Evolutionary conservation across 495 filamentous ascomycete species (phyloP).

Genomic region (Hyaloscypha bicolor): DNA sequence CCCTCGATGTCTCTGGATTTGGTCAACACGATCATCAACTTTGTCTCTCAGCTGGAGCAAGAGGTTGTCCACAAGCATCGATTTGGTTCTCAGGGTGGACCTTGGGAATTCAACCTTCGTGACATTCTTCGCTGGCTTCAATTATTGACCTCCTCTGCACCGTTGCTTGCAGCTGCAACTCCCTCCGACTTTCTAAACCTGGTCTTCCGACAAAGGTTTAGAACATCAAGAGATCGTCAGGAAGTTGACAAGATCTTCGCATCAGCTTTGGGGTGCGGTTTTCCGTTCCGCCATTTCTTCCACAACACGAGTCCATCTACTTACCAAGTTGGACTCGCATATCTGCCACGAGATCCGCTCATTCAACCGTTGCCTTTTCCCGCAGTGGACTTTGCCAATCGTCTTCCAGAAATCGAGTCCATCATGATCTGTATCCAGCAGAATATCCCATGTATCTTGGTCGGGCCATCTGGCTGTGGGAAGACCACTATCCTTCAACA

Average conservation of each 20-base stretch:
- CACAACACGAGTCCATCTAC: conserved; percentile 68
- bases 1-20: conserved; percentile 57
- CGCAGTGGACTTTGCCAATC: conserved; percentile 56
- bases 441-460: conserved; percentile 85
- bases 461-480: conserved; percentile 82
- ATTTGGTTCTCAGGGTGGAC: conserved; percentile 80
- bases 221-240: conserved; percentile 65
- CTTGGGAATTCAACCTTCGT: conserved; percentile 97
- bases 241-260: conserved; percentile 66
- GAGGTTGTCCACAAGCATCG: conserved; percentile 64
- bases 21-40: conserved; percentile 68
- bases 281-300: conserved; percentile 40
- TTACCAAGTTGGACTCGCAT: conserved; percentile 80
- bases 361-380: conserved; percentile 57
- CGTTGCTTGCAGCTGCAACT: conserved; percentile 52
- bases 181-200: conserved; percentile 75
- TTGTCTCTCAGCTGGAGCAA: conserved; percentile 75
- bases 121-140: conserved; percentile 90
- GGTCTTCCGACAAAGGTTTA: conserved; percentile 88
- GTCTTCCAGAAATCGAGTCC: conserved; percentile 75
- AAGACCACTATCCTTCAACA: conserved; percentile 80
- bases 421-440: conserved; percentile 84
- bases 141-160: conserved; percentile 59
- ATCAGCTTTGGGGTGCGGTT: conserved; percentile 47
- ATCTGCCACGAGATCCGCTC: conserved; percentile 60